Conservation (phyloP, 2,329 filamentous ascomycete species). For the Cercospora sp. region DNA sequence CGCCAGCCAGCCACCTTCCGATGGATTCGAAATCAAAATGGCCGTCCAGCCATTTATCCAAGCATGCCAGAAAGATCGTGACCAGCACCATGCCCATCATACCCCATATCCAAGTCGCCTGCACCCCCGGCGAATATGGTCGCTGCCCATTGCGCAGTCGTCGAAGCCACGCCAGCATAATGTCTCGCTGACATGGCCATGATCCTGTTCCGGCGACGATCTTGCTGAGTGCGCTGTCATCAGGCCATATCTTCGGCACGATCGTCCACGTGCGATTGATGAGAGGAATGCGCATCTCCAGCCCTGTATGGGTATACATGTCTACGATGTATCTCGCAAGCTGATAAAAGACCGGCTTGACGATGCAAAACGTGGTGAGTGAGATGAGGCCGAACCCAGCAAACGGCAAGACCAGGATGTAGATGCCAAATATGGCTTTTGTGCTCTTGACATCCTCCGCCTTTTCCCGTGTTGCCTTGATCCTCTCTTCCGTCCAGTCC, state of each 20-base stretch:
- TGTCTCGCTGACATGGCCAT: background rate
- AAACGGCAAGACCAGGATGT: background rate
- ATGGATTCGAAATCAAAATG: background rate
- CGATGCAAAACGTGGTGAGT: background rate
- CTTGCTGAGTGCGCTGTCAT: background rate
- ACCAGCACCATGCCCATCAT: background rate
- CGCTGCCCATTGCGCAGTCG: background rate
- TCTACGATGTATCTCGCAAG: background rate
- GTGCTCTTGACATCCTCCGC: background rate
- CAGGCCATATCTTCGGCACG: background rate
- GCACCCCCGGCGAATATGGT: background rate
- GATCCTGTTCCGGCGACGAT: background rate
- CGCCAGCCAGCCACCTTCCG: background rate
- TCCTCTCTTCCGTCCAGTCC: background rate
- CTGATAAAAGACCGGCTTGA: background rate
- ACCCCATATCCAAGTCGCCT: background rate
- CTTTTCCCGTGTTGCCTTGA: background rate
- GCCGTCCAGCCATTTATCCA: background rate
- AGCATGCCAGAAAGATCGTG: background rate
- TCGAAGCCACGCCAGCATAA: background rate
- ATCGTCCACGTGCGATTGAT: background rate
- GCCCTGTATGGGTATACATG: background rate
- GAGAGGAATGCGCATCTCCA: background rate
- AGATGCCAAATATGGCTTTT: background rate
- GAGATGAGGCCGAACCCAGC: background rate